phyloP scores from a whole-genome alignment of 2,329 filamentous ascomycete species.

The Aureobasidium sp. region DNA sequence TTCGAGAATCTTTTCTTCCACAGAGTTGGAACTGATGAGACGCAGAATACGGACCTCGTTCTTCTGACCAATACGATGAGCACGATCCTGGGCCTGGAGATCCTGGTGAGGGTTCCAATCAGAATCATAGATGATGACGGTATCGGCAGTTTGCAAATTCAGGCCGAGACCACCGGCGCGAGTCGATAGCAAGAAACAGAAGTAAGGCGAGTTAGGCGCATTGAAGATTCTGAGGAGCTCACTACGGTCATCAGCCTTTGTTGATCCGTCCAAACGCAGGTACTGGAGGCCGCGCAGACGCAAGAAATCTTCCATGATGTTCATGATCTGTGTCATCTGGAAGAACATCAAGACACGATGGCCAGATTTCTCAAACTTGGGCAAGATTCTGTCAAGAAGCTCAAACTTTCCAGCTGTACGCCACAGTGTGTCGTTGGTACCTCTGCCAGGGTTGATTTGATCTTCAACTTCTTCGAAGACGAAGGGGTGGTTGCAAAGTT shows the following conservation, averaged over 20 bases:
- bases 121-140: slow-evolving; percentile 98
- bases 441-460: slow-evolving; percentile 85
- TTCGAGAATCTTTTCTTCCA: slow-evolving; percentile 97
- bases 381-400: slow-evolving; percentile 81
- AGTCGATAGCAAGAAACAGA: slow-evolving; percentile 97
- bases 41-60: slow-evolving; percentile 96
- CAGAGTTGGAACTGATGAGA: slow-evolving; percentile 91
- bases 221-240: slow-evolving; percentile 88
- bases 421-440: slow-evolving; percentile 92
- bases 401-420: slow-evolving; percentile 96
- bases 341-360: slow-evolving; percentile 99
- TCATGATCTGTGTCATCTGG: slow-evolving; percentile 99
- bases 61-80: slow-evolving; percentile 99
- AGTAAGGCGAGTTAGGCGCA: slow-evolving; percentile 80
- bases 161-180: slow-evolving; percentile 96
- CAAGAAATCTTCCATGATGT: slow-evolving; percentile 99
- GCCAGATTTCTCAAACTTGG: slow-evolving; percentile 84
- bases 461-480: slow-evolving; percentile 98
- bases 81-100: slow-evolving; percentile 98
- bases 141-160: slow-evolving; percentile 95
- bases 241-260: slow-evolving; percentile 94
- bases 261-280: slow-evolving; percentile 89
- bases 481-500: slow-evolving; percentile 98
- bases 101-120: slow-evolving; percentile 99
- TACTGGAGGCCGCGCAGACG: slow-evolving; percentile 77